These are phyloP conservation scores for Quercus agrifolia DNA, from an alignment of 306 rosid species.

Conservation along the genomic window DNA sequence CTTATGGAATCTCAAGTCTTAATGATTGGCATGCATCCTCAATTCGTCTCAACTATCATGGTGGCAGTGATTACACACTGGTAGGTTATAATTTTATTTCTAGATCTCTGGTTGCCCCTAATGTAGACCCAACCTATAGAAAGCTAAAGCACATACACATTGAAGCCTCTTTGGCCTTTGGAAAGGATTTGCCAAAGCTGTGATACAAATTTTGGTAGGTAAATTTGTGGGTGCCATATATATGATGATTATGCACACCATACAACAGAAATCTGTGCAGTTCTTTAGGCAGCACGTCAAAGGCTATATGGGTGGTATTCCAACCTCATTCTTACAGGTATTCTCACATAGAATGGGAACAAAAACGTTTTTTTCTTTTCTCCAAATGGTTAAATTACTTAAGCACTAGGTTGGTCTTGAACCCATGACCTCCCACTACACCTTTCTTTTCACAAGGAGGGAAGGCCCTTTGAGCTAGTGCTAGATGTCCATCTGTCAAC, in stretches of 20 bases:
- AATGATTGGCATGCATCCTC: constrained; percentile 37
- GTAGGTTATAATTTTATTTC: neutral
- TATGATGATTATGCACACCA: constrained; percentile 36
- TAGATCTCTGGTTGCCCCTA: neutral
- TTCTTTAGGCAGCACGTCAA: constrained; percentile 32
- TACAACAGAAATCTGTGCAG: constrained; percentile 33
- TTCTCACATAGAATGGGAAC: neutral
- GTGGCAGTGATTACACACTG: constrained; percentile 27
- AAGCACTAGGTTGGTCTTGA: no score
- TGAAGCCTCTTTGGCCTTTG: neutral
- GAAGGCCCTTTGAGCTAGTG: no score
- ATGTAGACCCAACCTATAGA: neutral
- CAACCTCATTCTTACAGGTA: constrained; percentile 35
- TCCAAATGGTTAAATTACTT: no score
- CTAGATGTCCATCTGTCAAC: no score
- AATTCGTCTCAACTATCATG: constrained; percentile 18
- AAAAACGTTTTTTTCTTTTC: neutral
- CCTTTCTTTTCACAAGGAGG: no score
- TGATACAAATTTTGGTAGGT: neutral
- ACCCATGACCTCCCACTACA: no score
- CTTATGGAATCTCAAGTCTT: constrained; percentile 21
- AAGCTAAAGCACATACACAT: neutral
- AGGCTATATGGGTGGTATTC: constrained; percentile 25
- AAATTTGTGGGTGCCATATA: constrained; percentile 19
- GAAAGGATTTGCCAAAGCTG: neutral